Evolutionary conservation across 2,329 filamentous ascomycete genomes (phyloP), one percentile per base, ranked within the genome.

Genomic region (Xylaria sp.): DNA sequence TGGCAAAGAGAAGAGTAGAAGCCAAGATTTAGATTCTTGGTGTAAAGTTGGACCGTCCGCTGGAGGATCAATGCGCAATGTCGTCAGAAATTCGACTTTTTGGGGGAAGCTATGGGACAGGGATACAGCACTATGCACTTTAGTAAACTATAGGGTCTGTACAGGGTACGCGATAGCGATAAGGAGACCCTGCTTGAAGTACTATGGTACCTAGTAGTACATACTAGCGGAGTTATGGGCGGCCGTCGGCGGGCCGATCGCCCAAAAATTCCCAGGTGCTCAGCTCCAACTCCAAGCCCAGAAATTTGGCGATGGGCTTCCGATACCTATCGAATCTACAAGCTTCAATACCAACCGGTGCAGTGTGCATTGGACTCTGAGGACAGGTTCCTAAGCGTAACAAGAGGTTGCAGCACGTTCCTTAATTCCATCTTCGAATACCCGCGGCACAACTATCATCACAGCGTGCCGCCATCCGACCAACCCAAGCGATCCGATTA

Each of bases 271-370:
- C 60, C 50, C 35, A 63, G 40, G 9, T 40, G 40, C 51, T 8
- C n/a, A n/a, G n/a, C n/a, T n/a, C n/a, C n/a, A n/a, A n/a, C n/a
- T n/a, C n/a, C n/a, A 47, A 48, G 29, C 40, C 40, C 16, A 48
- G 63, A 69, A 66, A 65, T 64, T 63, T 67, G 58, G 71, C 3
- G 78, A 74, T 3, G 78, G 73, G 16, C 18, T n/a, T 18, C 4
- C 9, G 4, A 53, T 23, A n/a, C 16, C 12, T 27, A 51, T 9
- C 25, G 16, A 27, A 4, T 25, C 13, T 37, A 61, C 27, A 8
- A 60, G 60, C 40, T 59, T 61, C 63, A 54, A 9, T 50, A 54
- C 29, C 25, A 23, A 10, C 18, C 1, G n/a, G 50, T 21, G 55
- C 32, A 62, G 37, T 50, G 48, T 35, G 53, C 48, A 69, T 66